Evolutionary conservation across 345 rosid species (phyloP).

Genomic region (Draba incana): DNA sequence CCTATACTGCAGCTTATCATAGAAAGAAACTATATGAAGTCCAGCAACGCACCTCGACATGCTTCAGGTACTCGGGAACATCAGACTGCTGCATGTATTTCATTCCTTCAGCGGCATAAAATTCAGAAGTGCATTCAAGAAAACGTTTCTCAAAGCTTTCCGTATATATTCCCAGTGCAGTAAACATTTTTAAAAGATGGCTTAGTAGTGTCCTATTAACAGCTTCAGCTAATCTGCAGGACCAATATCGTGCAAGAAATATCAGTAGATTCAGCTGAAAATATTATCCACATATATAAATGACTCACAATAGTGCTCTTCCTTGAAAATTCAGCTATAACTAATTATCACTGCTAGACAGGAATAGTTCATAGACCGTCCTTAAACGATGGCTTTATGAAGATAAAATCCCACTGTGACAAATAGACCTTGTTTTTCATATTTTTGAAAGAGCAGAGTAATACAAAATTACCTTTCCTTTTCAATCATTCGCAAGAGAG

Average conservation of each 20-base stretch:
- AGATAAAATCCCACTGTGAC: constrained; percentile 4
- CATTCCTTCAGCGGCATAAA: constrained; percentile 98
- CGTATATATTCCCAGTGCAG: constrained; percentile 89
- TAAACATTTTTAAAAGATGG: constrained; percentile 98
- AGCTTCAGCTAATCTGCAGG: constrained; percentile 84
- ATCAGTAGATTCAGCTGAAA: constrained; percentile 19
- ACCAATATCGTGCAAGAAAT: constrained; percentile 30
- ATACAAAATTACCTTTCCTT: constrained; percentile 71
- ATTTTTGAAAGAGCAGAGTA: not conserved
- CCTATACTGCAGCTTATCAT: constrained; percentile 15
- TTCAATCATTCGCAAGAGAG: constrained; percentile 92
- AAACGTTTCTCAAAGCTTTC: constrained; percentile 95
- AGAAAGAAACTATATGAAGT: constrained; percentile 5
- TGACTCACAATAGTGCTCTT: constrained; percentile 1
- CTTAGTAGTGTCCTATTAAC: constrained; percentile 84
- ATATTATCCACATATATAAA: constrained; percentile 1
- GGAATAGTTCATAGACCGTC: constrained; percentile 18
- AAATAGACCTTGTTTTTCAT: not conserved
- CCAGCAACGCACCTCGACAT: constrained; percentile 76
- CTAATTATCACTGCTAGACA: constrained; percentile 7
- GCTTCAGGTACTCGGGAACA: constrained; percentile 96
- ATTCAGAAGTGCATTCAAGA: constrained; percentile 91
- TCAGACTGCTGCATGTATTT: constrained; percentile 96
- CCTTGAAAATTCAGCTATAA: not conserved
- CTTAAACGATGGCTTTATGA: constrained; percentile 1